Percentiles rank a stretch among this genome's conserved stretches.
Conservation (phyloP, 2,329 filamentous ascomycete species). For the Sclerotinia sclerotiorum region DNA sequence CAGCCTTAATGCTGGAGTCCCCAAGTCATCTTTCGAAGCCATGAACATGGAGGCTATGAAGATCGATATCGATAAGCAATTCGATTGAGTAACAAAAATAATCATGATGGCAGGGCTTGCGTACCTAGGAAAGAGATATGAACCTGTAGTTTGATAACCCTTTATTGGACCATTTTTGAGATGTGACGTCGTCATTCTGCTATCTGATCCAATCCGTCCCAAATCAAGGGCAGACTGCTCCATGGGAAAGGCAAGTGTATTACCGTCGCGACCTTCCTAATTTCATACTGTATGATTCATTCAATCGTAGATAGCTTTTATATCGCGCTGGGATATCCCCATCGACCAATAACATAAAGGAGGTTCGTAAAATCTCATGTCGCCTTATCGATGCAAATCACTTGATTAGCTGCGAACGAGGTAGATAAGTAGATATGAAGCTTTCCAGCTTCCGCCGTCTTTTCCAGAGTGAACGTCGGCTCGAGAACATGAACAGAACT, state of each 20-base stretch:
- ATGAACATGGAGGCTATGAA: not conserved
- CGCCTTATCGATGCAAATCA: slow-evolving; percentile 12
- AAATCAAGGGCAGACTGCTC: not conserved
- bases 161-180: not conserved
- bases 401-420: not conserved
- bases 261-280: not conserved
- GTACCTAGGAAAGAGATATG: not conserved
- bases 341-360: not conserved
- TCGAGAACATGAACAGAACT: not conserved
- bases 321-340: not conserved
- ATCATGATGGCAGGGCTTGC: not conserved
- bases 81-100: slow-evolving; percentile 7
- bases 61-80: not conserved
- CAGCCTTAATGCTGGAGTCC: not conserved
- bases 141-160: not conserved
- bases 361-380: not conserved
- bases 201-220: not conserved
- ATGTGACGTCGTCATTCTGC: not conserved
- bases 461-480: too few relatives aligned
- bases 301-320: not conserved
- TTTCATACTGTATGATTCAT: not conserved
- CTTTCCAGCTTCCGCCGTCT: not conserved
- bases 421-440: not conserved
- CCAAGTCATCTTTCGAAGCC: slow-evolving; percentile 1
- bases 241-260: not conserved